Percentiles rank a stretch among this genome's conserved stretches.
phyloP scores from a whole-genome alignment of 2,329 filamentous ascomycete species.

The Fusarium goolgardi region DNA sequence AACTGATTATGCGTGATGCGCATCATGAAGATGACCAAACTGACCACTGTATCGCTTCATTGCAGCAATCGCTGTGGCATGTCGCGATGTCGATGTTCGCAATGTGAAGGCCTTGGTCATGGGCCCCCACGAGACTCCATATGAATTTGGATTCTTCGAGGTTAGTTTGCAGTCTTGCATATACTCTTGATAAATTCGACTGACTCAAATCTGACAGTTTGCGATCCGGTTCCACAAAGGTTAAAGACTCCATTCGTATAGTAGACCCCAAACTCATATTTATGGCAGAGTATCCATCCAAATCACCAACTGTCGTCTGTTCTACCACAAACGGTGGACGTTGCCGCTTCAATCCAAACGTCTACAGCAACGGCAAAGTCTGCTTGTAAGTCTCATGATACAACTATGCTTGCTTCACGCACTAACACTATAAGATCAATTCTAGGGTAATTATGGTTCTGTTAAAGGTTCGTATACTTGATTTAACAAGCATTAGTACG shows the following conservation, averaged over 20 bases:
- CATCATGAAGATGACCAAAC: not conserved
- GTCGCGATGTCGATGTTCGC: constrained; percentile 87
- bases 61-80: constrained; percentile 85
- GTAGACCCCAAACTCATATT: constrained; percentile 19
- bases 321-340: constrained; percentile 89
- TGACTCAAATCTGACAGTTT: constrained; percentile 65
- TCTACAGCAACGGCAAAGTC: constrained; percentile 90
- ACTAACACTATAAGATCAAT: constrained; percentile 74
- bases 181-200: not conserved
- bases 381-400: constrained; percentile 76
- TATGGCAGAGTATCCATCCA: constrained; percentile 80
- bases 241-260: constrained; percentile 50
- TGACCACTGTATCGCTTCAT: constrained; percentile 13
- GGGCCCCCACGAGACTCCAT: constrained; percentile 92
- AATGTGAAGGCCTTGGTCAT: constrained; percentile 89
- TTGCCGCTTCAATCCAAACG: constrained; percentile 96
- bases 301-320: constrained; percentile 70
- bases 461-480: not conserved
- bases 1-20: not conserved
- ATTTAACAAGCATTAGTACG: constrained; percentile 69
- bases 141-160: constrained; percentile 98
- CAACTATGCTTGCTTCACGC: not conserved
- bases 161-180: constrained; percentile 59
- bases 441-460: constrained; percentile 70
- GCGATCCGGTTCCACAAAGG: constrained; percentile 80